These are phyloP conservation scores for Paramecium sexaurelia DNA, from an alignment of 73 alveolate species.

Conservation along the genomic window DNA sequence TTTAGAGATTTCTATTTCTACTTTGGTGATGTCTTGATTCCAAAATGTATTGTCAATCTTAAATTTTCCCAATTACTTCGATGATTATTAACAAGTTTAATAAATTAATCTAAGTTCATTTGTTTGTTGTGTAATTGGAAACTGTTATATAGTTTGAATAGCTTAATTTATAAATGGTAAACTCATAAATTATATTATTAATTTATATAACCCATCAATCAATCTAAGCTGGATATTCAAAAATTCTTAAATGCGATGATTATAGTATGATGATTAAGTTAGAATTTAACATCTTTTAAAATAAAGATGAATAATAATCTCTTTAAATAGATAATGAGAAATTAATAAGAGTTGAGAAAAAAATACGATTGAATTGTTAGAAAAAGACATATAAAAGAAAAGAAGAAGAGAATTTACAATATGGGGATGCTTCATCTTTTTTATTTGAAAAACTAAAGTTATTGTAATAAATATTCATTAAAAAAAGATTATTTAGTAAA, in stretches of 20 bases:
- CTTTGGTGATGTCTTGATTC: slow-evolving; percentile 48
- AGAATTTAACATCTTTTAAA: too few relatives aligned
- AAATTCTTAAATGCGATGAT: too few relatives aligned
- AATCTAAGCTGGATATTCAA: background rate
- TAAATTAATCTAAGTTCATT: background rate
- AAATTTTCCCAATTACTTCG: background rate
- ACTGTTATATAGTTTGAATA: slow-evolving; percentile 17
- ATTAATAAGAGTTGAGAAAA: too few relatives aligned
- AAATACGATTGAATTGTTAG: too few relatives aligned
- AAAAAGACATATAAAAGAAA: too few relatives aligned
- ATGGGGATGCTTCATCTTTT: too few relatives aligned
- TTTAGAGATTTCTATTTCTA: slow-evolving; percentile 42
- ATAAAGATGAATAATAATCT: too few relatives aligned
- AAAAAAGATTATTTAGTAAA: background rate
- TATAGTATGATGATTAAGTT: too few relatives aligned
- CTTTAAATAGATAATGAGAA: too few relatives aligned
- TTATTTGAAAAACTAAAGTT: too few relatives aligned
- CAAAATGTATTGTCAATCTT: slow-evolving; percentile 21
- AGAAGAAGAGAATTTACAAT: too few relatives aligned
- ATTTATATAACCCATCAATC: background rate
- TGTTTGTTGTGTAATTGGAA: background rate
- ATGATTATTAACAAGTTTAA: background rate
- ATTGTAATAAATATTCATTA: background rate
- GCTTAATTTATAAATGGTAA: background rate
- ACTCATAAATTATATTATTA: background rate